A percentile compares a stretch with the other conserved stretches of the same genome.
These are phyloP conservation scores for Salix dunnii DNA, from an alignment of 345 rosid species.

Conservation along the genomic window DNA sequence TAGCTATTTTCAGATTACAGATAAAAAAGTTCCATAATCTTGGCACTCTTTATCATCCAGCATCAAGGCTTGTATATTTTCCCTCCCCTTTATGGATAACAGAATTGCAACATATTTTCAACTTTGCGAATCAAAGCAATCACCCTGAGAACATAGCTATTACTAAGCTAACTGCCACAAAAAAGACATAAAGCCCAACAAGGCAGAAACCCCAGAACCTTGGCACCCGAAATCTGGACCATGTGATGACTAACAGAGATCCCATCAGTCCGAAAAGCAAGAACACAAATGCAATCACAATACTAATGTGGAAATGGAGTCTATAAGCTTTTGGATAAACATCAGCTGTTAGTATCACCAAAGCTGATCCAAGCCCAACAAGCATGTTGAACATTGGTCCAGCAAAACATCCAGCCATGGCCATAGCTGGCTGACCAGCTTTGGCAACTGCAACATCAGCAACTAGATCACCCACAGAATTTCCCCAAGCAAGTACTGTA, in stretches of 20 bases:
- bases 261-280: slow-evolving; percentile 88
- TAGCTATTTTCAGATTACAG: slow-evolving; percentile 19
- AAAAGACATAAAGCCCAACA: slow-evolving; percentile 71
- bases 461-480: slow-evolving; percentile 94
- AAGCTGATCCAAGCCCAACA: slow-evolving; percentile 83
- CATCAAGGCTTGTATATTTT: not conserved
- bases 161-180: slow-evolving; percentile 60
- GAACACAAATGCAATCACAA: slow-evolving; percentile 85
- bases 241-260: slow-evolving; percentile 79
- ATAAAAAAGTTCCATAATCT: slow-evolving; percentile 15
- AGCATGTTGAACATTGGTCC: slow-evolving; percentile 99
- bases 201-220: slow-evolving; percentile 94
- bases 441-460: slow-evolving; percentile 95
- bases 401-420: slow-evolving; percentile 99
- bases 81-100: not conserved
- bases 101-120: not conserved
- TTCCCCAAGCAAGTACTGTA: slow-evolving; percentile 97
- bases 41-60: not conserved
- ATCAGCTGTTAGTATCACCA: slow-evolving; percentile 71
- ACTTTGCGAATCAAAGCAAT: slow-evolving; percentile 12
- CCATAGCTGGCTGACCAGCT: slow-evolving; percentile 98
- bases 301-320: slow-evolving; percentile 74
- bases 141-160: slow-evolving; percentile 57
- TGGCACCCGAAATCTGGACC: slow-evolving; percentile 92
- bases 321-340: slow-evolving; percentile 72